Percentiles rank a stretch among this genome's conserved stretches.
These are phyloP conservation scores for Lachancea cidri DNA, from an alignment of 805 yeast species.

Conservation along the genomic window DNA sequence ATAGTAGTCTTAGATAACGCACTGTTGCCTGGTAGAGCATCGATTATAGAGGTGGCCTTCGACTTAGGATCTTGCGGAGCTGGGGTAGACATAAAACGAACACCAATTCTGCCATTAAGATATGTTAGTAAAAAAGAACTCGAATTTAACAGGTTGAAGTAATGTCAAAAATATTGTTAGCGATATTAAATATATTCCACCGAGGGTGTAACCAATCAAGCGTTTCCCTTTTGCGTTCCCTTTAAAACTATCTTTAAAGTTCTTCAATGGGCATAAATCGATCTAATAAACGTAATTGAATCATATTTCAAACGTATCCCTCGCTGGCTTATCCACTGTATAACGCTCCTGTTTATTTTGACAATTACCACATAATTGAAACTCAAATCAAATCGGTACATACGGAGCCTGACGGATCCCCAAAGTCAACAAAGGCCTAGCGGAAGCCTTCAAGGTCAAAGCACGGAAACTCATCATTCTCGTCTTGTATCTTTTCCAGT, in stretches of 20 bases:
- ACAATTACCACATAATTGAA: too few species aligned
- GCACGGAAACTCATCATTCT: conserved; percentile 29
- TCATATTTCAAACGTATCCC: too few species aligned
- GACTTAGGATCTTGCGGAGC: conserved; percentile 69
- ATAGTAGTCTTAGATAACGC: conserved; percentile 88
- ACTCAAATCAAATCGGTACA: conserved; percentile 1
- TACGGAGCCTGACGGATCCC: conserved; percentile 24
- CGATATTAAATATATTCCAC: too few species aligned
- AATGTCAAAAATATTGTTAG: too few species aligned
- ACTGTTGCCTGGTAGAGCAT: conserved; percentile 89
- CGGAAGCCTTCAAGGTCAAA: conserved; percentile 22
- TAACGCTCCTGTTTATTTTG: too few species aligned
- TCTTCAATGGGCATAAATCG: too few species aligned
- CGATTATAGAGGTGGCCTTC: conserved; percentile 84
- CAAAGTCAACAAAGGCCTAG: conserved; percentile 21
- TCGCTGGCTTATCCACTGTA: too few species aligned
- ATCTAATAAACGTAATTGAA: too few species aligned
- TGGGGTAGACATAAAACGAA: conserved; percentile 55
- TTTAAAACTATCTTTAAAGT: too few species aligned
- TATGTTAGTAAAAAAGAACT: conserved; percentile 5
- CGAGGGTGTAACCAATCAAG: too few species aligned
- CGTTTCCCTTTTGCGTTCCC: too few species aligned
- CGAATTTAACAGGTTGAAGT: too few species aligned
- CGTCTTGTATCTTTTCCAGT: background rate
- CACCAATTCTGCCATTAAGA: conserved; percentile 40